A percentile compares a stretch with the other conserved stretches of the same genome.
Conservation (phyloP, 352 stramenopile species). For the Phytopythium vexans region DNA sequence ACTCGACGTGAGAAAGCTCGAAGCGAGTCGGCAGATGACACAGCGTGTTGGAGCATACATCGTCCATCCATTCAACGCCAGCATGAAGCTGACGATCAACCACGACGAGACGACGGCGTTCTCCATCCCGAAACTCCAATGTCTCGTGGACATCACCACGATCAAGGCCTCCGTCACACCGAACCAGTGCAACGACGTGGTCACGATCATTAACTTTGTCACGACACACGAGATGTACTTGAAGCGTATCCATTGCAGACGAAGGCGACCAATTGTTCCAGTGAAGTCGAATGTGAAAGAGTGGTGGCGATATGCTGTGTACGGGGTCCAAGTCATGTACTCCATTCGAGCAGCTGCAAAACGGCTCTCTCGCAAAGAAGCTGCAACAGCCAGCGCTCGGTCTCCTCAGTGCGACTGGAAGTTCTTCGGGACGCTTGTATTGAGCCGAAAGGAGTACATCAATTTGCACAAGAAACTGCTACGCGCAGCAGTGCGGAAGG, state of each 20-base stretch:
- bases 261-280: conserved; percentile 49
- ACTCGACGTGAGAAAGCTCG: conserved; percentile 19
- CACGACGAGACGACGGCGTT: conserved; percentile 64
- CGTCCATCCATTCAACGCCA: conserved; percentile 71
- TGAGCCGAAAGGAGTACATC: conserved; percentile 71
- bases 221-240: conserved; percentile 79
- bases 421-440: conserved; percentile 52
- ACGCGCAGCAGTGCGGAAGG: conserved; percentile 53
- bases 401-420: conserved; percentile 47
- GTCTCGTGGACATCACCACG: conserved; percentile 63
- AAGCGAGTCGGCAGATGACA: conserved; percentile 13
- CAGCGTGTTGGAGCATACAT: conserved; percentile 40
- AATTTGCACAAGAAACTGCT: conserved; percentile 70
- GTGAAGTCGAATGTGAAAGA: conserved; percentile 39
- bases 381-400: neutral
- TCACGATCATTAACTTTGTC: conserved; percentile 76
- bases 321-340: conserved; percentile 65
- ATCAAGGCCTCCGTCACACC: conserved; percentile 63
- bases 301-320: conserved; percentile 83
- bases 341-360: conserved; percentile 13
- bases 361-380: neutral
- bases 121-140: conserved; percentile 69
- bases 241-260: conserved; percentile 74
- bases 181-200: conserved; percentile 74
- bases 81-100: conserved; percentile 74